Percentiles rank a stretch among this genome's conserved stretches.
phyloP scores from a whole-genome alignment of 108 stramenopile species.

The Cylindrotheca closterium region DNA sequence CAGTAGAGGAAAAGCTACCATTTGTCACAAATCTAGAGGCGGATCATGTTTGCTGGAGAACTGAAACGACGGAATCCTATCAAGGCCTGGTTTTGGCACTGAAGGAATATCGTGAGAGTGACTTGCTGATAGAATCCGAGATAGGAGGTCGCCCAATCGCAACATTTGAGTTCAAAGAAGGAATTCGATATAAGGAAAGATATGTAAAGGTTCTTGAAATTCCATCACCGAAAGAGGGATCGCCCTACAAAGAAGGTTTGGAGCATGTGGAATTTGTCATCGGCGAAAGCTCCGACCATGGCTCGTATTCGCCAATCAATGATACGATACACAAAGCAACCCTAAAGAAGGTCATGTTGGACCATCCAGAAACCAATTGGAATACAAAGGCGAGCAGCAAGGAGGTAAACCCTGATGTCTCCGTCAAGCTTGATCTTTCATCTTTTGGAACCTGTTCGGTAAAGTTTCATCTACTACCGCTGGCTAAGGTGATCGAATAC shows the following conservation, averaged over 20 bases:
- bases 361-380: constrained; percentile 35
- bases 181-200: constrained; percentile 7
- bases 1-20: constrained; percentile 16
- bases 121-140: constrained; percentile 42
- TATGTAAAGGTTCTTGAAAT: constrained; percentile 43
- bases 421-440: constrained; percentile 30
- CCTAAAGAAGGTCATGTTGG: constrained; percentile 19
- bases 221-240: constrained; percentile 48
- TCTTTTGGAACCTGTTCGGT: constrained; percentile 33
- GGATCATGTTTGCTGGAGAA: constrained; percentile 64
- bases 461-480: constrained; percentile 49
- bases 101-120: neutral
- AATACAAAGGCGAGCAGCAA: constrained; percentile 42
- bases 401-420: constrained; percentile 51
- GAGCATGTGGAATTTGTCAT: constrained; percentile 64
- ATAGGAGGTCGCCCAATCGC: constrained; percentile 54
- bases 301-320: constrained; percentile 22
- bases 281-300: constrained; percentile 9
- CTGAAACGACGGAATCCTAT: constrained; percentile 35
- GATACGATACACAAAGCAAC: constrained; percentile 19
- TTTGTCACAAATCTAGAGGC: constrained; percentile 17
- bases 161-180: constrained; percentile 30
- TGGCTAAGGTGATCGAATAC: constrained; percentile 36
- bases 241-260: constrained; percentile 43
- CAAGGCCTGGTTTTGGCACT: constrained; percentile 18